These are phyloP conservation scores for Fusarium sterilihyphosum DNA, from an alignment of 2,329 filamentous ascomycete species.

Conservation along the genomic window DNA sequence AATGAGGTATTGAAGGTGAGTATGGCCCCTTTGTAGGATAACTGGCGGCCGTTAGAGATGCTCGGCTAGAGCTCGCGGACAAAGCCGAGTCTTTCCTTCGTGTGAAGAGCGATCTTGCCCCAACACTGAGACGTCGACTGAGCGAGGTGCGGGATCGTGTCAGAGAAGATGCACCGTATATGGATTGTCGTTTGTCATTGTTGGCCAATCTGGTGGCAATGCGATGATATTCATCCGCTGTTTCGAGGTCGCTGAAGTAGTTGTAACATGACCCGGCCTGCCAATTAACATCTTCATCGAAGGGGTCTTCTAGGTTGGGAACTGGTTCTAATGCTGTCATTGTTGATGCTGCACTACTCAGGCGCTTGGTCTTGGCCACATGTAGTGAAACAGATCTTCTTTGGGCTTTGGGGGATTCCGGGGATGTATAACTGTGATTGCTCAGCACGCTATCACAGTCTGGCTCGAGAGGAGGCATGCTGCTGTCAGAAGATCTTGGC, in stretches of 20 bases:
- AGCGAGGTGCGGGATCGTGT: conserved; percentile 30
- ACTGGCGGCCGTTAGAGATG: conserved; percentile 16
- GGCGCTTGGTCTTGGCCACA: conserved; percentile 28
- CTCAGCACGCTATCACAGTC: conserved; percentile 40
- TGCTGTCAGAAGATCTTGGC: conserved; percentile 28
- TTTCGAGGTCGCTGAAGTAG: conserved; percentile 46
- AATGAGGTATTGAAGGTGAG: conserved; percentile 19
- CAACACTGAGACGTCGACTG: conserved; percentile 41
- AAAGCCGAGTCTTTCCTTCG: conserved; percentile 39
- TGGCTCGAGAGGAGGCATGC: conserved; percentile 40
- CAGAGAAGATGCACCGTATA: conserved; percentile 16
- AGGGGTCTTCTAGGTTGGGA: conserved; percentile 11
- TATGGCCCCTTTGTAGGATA: conserved; percentile 32
- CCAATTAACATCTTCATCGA: conserved; percentile 27
- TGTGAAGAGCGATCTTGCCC: conserved; percentile 42
- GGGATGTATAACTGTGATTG: conserved; percentile 34
- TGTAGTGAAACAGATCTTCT: conserved; percentile 23
- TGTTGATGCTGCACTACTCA: conserved; percentile 13
- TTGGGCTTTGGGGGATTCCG: conserved; percentile 27
- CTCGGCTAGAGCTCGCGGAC: conserved; percentile 22
- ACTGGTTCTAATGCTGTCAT: conserved; percentile 11
- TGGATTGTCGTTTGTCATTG: conserved; percentile 37
- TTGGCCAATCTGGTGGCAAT: conserved; percentile 48
- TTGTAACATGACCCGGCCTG: conserved; percentile 32
- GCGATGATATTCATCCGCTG: conserved; percentile 50